phyloP scores from a whole-genome alignment of 257 asterid genomes.

The Solanum corneliomulleri region DNA sequence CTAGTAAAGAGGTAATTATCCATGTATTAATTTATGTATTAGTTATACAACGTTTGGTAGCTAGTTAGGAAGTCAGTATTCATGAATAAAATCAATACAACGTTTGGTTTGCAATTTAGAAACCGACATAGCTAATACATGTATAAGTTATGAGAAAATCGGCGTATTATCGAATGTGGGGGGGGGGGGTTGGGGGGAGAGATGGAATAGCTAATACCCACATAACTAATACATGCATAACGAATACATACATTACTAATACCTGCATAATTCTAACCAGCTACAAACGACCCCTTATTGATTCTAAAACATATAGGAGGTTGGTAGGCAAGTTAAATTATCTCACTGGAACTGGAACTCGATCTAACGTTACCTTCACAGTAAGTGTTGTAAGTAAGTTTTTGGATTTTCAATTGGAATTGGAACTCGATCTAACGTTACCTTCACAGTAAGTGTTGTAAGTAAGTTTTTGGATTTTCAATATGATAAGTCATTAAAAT shows the following conservation, averaged over 20 bases:
- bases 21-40: neutral
- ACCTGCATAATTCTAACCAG: neutral
- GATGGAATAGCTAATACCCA: neutral
- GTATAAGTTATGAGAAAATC: neutral
- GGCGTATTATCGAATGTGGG: neutral
- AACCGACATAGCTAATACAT: neutral
- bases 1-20: neutral
- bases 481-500: neutral
- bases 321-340: neutral
- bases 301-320: neutral
- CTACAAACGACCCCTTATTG: neutral
- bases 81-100: neutral
- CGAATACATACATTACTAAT: neutral
- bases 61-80: neutral
- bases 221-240: neutral
- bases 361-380: neutral
- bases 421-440: neutral
- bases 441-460: neutral
- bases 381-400: neutral
- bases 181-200: neutral
- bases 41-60: neutral
- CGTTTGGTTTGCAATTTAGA: neutral
- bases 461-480: neutral
- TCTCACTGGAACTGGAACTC: neutral
- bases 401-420: neutral